A percentile compares a stretch with the other conserved stretches of the same genome.
These are phyloP conservation scores for Naganishia vaughanmartiniae DNA, from an alignment of 768 basidiomycete genomes.

Conservation along the genomic window DNA sequence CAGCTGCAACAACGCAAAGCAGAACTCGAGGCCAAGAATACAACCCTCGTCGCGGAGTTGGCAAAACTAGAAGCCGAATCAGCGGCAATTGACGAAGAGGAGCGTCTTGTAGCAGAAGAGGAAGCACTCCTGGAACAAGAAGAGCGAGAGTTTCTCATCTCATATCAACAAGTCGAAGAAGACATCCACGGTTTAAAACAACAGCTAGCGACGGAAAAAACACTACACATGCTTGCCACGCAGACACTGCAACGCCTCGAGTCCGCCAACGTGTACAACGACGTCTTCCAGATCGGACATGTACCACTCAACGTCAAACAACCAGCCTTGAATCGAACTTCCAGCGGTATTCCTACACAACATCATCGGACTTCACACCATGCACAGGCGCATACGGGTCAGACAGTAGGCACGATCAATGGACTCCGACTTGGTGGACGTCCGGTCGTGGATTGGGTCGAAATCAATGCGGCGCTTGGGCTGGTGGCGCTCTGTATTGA, in stretches of 20 bases:
- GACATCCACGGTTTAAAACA: constrained; percentile 59
- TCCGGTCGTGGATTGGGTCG: constrained; percentile 87
- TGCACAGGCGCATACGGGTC: constrained; percentile 28
- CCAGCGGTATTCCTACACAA: background rate
- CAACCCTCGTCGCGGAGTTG: constrained; percentile 24
- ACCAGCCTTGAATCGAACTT: background rate
- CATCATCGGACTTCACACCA: constrained; percentile 1
- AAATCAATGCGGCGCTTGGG: constrained; percentile 99
- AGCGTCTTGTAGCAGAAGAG: constrained; percentile 6
- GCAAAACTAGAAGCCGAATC: constrained; percentile 32
- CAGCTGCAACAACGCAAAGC: constrained; percentile 12
- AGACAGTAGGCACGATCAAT: constrained; percentile 84
- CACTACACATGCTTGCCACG: constrained; percentile 44
- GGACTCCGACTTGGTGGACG: constrained; percentile 86
- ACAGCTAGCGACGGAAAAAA: constrained; percentile 41
- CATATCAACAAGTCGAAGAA: constrained; percentile 39
- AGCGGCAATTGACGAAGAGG: constrained; percentile 5
- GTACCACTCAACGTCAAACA: constrained; percentile 35
- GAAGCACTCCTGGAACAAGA: constrained; percentile 41
- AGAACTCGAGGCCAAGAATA: background rate
- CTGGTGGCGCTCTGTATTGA: constrained; percentile 87
- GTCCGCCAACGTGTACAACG: constrained; percentile 52
- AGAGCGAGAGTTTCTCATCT: constrained; percentile 15
- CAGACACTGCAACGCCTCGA: constrained; percentile 46
- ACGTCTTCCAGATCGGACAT: constrained; percentile 52